phyloP scores from a whole-genome alignment of 371 early-diverging fungal genomes.

The Zopfochytrium polystomum region DNA sequence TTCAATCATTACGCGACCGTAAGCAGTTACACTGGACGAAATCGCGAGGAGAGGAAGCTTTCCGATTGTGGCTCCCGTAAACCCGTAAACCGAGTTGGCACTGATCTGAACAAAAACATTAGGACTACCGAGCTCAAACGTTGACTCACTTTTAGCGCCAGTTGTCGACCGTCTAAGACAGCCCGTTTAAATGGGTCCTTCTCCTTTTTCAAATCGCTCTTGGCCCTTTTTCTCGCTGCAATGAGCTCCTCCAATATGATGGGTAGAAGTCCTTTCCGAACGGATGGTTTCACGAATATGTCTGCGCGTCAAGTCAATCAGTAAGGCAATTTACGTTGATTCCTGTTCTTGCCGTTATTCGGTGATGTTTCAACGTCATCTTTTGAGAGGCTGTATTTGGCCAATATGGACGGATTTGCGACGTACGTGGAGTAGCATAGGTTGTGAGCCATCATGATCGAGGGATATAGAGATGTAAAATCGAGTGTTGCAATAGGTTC shows the following conservation, averaged over 20 bases:
- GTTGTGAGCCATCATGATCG: constrained; percentile 99
- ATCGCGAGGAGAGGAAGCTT: constrained; percentile 98
- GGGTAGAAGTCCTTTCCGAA: constrained; percentile 91
- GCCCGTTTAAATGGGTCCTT: constrained; percentile 19
- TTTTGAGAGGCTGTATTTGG: constrained; percentile 62
- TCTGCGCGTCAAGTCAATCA: constrained; percentile 60
- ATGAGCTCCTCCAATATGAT: constrained; percentile 91
- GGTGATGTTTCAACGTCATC: constrained; percentile 90
- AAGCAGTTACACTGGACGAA: constrained; percentile 98
- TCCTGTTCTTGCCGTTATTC: constrained; percentile 58
- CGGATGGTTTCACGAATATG: constrained; percentile 72
- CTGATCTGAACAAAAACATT: constrained; percentile 64
- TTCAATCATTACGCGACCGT: constrained; percentile 98
- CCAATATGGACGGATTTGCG: constrained; percentile 27
- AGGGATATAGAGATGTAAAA: constrained; percentile 99
- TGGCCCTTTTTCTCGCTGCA: constrained; percentile 94
- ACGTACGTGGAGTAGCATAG: constrained; percentile 98
- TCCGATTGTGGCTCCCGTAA: constrained; percentile 98
- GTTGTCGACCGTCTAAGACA: constrained; percentile 87
- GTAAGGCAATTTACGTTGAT: too few species aligned
- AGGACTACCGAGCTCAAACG: neutral
- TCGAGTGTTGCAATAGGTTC: constrained; percentile 98
- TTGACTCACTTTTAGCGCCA: constrained; percentile 83
- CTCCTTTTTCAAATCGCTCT: constrained; percentile 89
- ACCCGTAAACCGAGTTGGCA: constrained; percentile 99